Percentiles rank a stretch among this genome's conserved stretches.
Conservation (phyloP, 2,329 filamentous ascomycete species). For the Ceratocystis ficicola region DNA sequence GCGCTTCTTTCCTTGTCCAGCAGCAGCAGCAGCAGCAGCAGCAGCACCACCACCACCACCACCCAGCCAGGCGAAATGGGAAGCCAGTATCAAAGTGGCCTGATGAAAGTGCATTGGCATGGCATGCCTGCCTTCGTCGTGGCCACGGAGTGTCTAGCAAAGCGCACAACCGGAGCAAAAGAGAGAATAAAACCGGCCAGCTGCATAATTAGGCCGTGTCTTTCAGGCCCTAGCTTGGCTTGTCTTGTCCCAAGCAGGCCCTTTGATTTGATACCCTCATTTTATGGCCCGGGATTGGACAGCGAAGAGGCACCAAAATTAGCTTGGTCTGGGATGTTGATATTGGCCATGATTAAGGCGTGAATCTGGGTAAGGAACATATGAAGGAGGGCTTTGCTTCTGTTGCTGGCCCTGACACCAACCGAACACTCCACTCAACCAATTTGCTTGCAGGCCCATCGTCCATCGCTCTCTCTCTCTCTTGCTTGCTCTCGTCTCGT, state of each 20-base stretch:
- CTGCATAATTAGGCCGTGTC: not conserved
- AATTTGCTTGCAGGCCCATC: not conserved
- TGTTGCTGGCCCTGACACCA: not conserved
- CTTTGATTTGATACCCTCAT: not conserved
- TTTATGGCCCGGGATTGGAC: too few species aligned
- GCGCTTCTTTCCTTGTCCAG: too few species aligned
- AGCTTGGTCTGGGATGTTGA: not conserved
- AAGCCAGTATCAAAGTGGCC: not conserved
- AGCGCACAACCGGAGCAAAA: not conserved
- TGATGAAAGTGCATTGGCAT: not conserved
- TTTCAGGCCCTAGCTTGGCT: too few species aligned
- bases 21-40: too few species aligned
- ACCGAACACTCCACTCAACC: not conserved
- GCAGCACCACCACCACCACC: too few species aligned
- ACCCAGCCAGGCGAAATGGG: too few species aligned
- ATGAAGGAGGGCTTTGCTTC: not conserved
- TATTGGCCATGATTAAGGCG: not conserved
- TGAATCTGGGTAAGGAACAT: too few species aligned
- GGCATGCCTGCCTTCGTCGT: too few species aligned
- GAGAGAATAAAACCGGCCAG: not conserved
- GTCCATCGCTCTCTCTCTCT: too few species aligned
- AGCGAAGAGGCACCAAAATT: too few species aligned
- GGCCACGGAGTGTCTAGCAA: too few species aligned
- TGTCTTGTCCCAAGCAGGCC: too few species aligned
- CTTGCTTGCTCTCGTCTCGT: not conserved